These are phyloP conservation scores for Cytospora piceae DNA, from an alignment of 2,329 filamentous ascomycete genomes.

Conservation along the genomic window DNA sequence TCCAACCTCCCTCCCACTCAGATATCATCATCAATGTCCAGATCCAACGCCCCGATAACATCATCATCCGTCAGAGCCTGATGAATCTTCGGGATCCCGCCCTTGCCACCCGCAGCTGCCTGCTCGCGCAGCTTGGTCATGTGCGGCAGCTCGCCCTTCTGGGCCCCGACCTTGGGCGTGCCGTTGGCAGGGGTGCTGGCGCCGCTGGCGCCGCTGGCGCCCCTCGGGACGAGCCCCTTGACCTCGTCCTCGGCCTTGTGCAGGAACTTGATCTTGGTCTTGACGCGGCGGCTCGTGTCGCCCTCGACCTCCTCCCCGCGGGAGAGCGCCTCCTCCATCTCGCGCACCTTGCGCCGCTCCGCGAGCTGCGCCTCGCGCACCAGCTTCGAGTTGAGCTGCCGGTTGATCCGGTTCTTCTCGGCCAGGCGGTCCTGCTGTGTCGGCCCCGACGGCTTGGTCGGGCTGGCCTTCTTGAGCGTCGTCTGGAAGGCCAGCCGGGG, in stretches of 20 bases:
- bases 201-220: slow-evolving; percentile 53
- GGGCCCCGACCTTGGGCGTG: slow-evolving; percentile 52
- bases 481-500: slow-evolving; percentile 77
- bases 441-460: slow-evolving; percentile 50
- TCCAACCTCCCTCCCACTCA: neutral
- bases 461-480: slow-evolving; percentile 59
- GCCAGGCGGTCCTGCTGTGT: slow-evolving; percentile 82
- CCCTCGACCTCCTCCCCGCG: slow-evolving; percentile 65
- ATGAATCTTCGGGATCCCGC: slow-evolving; percentile 69
- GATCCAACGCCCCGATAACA: slow-evolving; percentile 83
- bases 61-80: slow-evolving; percentile 88
- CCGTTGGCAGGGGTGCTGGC: slow-evolving; percentile 57
- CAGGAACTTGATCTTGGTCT: slow-evolving; percentile 69
- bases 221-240: slow-evolving; percentile 53
- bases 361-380: slow-evolving; percentile 89
- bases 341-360: slow-evolving; percentile 69
- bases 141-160: slow-evolving; percentile 53
- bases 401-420: slow-evolving; percentile 81
- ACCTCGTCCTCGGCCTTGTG: slow-evolving; percentile 60
- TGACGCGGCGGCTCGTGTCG: slow-evolving; percentile 64
- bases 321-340: slow-evolving; percentile 61
- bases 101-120: slow-evolving; percentile 57
- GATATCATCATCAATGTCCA: slow-evolving; percentile 91
- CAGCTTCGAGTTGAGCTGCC: slow-evolving; percentile 81
- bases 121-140: slow-evolving; percentile 50